Percentiles rank a stretch among this genome's conserved stretches.
These are phyloP conservation scores for Botrytis sinoallii DNA, from an alignment of 2,329 filamentous ascomycete genomes.

Conservation along the genomic window DNA sequence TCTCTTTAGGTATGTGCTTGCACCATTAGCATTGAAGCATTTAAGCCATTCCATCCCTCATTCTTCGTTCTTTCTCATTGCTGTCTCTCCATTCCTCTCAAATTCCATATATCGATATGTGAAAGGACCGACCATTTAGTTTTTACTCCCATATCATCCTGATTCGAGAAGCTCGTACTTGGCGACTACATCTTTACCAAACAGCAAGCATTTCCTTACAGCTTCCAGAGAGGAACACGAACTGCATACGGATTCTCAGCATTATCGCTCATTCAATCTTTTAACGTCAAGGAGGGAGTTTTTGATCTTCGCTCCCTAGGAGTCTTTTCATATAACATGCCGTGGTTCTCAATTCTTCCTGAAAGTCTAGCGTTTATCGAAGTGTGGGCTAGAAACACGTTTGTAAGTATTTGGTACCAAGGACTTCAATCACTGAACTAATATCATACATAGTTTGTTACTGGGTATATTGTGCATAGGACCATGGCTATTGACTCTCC, in stretches of 20 bases:
- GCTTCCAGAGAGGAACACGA: not conserved
- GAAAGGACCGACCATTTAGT: not conserved
- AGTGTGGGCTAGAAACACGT: conserved; percentile 58
- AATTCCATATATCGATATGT: conserved; percentile 8
- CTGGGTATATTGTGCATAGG: conserved; percentile 58
- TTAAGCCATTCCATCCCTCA: conserved; percentile 15
- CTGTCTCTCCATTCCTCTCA: not conserved
- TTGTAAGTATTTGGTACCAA: conserved; percentile 36
- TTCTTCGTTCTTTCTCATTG: not conserved
- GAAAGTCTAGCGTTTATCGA: conserved; percentile 55
- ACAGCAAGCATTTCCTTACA: conserved; percentile 7
- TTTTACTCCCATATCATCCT: not conserved
- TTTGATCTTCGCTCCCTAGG: not conserved
- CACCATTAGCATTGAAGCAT: not conserved
- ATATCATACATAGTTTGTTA: conserved; percentile 51
- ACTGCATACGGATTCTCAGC: not conserved
- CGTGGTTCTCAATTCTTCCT: conserved; percentile 63
- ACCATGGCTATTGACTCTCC: conserved; percentile 59
- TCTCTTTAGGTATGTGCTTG: conserved; percentile 3
- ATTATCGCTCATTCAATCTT: too few species aligned
- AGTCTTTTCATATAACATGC: conserved; percentile 46
- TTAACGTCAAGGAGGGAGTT: not conserved
- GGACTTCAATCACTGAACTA: conserved; percentile 19
- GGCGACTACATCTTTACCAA: not conserved
- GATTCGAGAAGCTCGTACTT: conserved; percentile 4